These are phyloP conservation scores for Porphyrellus cyaneotinctus DNA, from an alignment of 768 basidiomycete species.

Conservation along the genomic window DNA sequence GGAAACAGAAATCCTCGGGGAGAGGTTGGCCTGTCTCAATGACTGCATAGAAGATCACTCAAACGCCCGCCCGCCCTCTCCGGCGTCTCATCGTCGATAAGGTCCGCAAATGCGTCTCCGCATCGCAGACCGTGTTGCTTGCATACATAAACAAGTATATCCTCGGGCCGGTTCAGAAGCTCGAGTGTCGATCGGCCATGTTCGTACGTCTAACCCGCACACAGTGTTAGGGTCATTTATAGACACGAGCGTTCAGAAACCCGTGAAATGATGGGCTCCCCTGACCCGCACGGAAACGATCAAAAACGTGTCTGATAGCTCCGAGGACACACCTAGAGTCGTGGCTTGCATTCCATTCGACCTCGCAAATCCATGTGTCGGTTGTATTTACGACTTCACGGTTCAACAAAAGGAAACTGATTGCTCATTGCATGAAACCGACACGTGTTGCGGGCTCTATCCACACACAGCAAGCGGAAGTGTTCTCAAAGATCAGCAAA, in stretches of 20 bases:
- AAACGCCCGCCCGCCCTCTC: background rate
- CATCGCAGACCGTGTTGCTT: background rate
- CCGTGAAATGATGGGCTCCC: background rate
- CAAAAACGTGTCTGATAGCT: background rate
- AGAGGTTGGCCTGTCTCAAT: conserved; percentile 1
- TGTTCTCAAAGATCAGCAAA: conserved; percentile 2
- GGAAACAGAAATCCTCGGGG: conserved; percentile 1
- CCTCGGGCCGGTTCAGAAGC: conserved; percentile 6
- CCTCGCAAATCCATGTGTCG: background rate
- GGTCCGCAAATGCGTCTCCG: background rate
- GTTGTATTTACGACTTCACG: background rate
- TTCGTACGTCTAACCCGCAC: conserved; percentile 6
- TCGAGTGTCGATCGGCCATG: background rate
- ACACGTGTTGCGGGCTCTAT: background rate
- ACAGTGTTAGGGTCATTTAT: background rate
- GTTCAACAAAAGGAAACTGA: background rate
- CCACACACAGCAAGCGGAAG: background rate
- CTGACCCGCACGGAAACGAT: background rate
- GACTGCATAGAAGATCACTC: background rate
- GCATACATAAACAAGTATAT: conserved; percentile 4
- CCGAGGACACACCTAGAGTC: background rate
- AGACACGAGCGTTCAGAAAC: background rate
- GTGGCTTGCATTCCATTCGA: background rate
- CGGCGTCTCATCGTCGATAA: conserved; percentile 3
- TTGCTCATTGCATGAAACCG: background rate